Conservation (phyloP, 2,329 filamentous ascomycete species). For the Tolypocladium ophioglossoides region DNA sequence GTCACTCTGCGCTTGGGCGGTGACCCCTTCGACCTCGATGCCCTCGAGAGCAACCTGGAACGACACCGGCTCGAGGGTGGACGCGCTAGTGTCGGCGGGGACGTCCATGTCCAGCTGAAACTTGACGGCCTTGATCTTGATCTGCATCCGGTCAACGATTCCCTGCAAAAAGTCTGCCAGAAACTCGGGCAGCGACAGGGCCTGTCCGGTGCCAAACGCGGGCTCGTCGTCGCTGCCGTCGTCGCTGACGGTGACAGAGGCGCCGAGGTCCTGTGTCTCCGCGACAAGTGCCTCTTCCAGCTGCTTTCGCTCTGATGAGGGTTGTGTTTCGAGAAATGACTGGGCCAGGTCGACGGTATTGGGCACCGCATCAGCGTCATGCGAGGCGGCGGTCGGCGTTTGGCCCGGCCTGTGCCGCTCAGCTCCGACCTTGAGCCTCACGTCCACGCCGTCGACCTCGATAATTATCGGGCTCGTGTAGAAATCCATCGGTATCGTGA, state of each 20-base stretch:
- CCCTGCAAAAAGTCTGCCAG: constrained; percentile 64
- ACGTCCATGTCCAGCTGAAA: constrained; percentile 55
- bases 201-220: constrained; percentile 57
- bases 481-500: constrained; percentile 82
- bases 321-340: constrained; percentile 67
- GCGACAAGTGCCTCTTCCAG: constrained; percentile 59
- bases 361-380: constrained; percentile 38
- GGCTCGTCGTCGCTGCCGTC: constrained; percentile 52
- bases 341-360: constrained; percentile 64
- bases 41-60: constrained; percentile 55
- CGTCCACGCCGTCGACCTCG: constrained; percentile 71
- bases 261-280: constrained; percentile 50
- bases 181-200: constrained; percentile 58
- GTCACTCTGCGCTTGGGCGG: constrained; percentile 19
- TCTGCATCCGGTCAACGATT: constrained; percentile 59
- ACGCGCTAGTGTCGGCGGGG: constrained; percentile 35
- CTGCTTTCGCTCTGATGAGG: constrained; percentile 51
- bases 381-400: constrained; percentile 16
- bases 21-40: constrained; percentile 58
- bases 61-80: constrained; percentile 44
- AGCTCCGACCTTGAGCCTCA: constrained; percentile 47
- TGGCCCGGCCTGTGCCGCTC: constrained; percentile 30
- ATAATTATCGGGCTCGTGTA: constrained; percentile 74
- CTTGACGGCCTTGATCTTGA: constrained; percentile 54
- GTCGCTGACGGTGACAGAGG: constrained; percentile 50